Conservation (phyloP, 177 flowering plant genomes). For the Vitis hybrid region DNA sequence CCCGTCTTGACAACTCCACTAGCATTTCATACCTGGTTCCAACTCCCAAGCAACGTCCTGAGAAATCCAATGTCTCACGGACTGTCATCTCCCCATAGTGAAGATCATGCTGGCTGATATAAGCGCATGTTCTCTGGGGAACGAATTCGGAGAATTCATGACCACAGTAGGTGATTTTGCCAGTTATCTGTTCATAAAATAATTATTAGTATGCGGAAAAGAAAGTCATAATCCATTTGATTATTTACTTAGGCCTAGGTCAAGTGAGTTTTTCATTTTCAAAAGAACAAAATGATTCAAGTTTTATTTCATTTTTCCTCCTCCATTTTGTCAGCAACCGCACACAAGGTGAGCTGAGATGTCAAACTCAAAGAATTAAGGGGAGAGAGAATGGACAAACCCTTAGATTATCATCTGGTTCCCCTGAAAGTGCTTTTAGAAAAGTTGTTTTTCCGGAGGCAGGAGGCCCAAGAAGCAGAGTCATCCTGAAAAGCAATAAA, state of each 20-base stretch:
- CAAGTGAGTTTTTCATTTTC: neutral
- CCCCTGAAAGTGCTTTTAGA: constrained; percentile 51
- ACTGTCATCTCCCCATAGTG: constrained; percentile 44
- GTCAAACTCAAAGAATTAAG: neutral
- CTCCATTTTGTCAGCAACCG: no score
- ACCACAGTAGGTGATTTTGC: constrained; percentile 34
- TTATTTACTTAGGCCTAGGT: no score
- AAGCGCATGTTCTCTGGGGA: constrained; percentile 41
- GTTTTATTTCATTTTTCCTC: no score
- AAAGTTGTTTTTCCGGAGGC: constrained; percentile 55
- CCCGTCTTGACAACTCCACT: constrained; percentile 50
- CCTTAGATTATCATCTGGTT: constrained; percentile 33
- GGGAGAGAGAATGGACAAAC: constrained; percentile 21
- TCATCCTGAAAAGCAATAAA: constrained; percentile 37
- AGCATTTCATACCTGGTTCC: constrained; percentile 36
- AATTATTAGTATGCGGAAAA: no score
- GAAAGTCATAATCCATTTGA: no score
- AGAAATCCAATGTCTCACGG: constrained; percentile 32
- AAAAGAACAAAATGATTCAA: neutral
- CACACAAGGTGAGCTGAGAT: no score
- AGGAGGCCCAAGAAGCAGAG: constrained; percentile 62
- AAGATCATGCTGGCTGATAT: constrained; percentile 39
- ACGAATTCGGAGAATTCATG: constrained; percentile 32
- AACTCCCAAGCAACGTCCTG: constrained; percentile 39
- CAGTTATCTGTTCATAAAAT: constrained; percentile 26